Evolutionary conservation across 495 filamentous ascomycete genomes (phyloP).

Genomic region (Pseudevernia furfuracea): DNA sequence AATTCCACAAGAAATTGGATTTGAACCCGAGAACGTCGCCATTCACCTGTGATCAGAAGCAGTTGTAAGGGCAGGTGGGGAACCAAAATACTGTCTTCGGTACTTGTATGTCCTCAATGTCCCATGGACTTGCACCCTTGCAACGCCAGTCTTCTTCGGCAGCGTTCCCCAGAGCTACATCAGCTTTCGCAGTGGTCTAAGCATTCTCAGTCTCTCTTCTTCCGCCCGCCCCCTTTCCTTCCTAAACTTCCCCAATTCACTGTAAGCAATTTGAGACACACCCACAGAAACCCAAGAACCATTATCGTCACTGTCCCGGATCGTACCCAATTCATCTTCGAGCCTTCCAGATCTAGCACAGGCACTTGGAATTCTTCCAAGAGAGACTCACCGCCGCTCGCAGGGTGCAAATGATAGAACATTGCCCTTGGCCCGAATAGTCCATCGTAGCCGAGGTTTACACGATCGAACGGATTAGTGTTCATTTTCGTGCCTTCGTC

Average conservation of each 20-base stretch:
- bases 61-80: not conserved
- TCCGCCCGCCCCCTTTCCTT: not conserved
- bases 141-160: not conserved
- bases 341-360: conserved; percentile 62
- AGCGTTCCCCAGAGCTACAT: not conserved
- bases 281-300: conserved; percentile 64
- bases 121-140: not conserved
- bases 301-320: conserved; percentile 63
- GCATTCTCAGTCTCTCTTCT: conserved; percentile 9
- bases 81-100: not conserved
- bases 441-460: conserved; percentile 77
- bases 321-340: conserved; percentile 33
- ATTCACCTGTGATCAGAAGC: not conserved
- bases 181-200: not conserved
- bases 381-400: conserved; percentile 34
- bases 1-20: not conserved
- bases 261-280: conserved; percentile 56
- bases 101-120: not conserved
- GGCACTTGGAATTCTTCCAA: conserved; percentile 62
- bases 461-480: conserved; percentile 77
- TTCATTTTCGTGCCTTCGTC: conserved; percentile 67
- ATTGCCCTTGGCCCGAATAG: conserved; percentile 71
- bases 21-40: not conserved
- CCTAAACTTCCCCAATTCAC: conserved; percentile 28
- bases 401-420: conserved; percentile 77